Base-by-base conservation (phyloP, 2,329 filamentous ascomycete species). In the Arthrobotrys megalospora region DNA sequence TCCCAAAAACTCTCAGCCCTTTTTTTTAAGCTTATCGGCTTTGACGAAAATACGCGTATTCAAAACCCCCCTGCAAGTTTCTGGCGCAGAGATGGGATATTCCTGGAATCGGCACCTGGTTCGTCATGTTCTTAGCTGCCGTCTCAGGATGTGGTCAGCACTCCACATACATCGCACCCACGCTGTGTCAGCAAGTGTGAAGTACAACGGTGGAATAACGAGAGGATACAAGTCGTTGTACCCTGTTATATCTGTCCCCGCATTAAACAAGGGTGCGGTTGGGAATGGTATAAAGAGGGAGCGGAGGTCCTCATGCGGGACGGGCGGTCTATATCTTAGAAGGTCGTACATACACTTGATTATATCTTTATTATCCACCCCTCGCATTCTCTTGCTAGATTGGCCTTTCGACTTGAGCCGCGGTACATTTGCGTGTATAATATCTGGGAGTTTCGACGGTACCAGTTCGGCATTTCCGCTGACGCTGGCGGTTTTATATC, bases 101-200 rank as follows among this genome's bases (percentile, higher is more conserved):
- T 60, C 65, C 73, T 60, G 41, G 73, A 47, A 50, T 38, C 41
- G 38, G 28, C 24, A 45, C 58, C 70, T 70, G 50, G 58, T 47
- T 34, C 36, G 32, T 3, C 43, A 16, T 28, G 14, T 45, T 19
- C 6, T n/a, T 19, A 71, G 16, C 73, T 77, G 73, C 73, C 73
- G 19, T 65, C 36, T 77, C 73, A 62, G 60, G 73, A 45, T 60
- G 28, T 41, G n/a, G 72, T 43, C 38, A 41, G 64, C 58, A 64
- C 28, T 69, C 38, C 38, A 7, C 16, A 36, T 47, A 11, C 38
- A 60, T 47, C 66, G 32, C 52, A 32, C 43, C 66, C 60, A 65
- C 28, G 50, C 28, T 19, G n/a, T n/a, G 16, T 24, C 41, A 66
- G 69, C 36, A 10, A 28, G 10, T 58, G 14, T 14, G 38, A 47